Base-by-base conservation (phyloP, 1,284 basidiomycete species). In the Ustilago xerochloae region DNA sequence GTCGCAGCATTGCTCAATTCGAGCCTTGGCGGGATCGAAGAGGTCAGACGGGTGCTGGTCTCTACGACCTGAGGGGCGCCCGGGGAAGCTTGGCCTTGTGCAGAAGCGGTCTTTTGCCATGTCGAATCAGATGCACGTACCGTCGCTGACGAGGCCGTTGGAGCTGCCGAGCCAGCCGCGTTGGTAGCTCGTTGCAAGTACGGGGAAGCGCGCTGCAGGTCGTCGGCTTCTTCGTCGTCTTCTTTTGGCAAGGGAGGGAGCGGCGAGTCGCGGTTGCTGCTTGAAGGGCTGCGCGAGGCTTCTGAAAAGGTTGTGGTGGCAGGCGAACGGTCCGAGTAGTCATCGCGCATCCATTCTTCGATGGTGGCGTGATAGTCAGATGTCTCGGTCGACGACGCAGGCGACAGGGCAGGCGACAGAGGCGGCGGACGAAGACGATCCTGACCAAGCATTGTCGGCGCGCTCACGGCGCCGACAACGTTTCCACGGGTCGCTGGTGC, bases 311-410 rank as follows among this genome's bases (percentile, higher is more conserved):
- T 43, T 7, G 61, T 51, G 0, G 48, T 68, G 6, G 61, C 53
- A 1, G 64, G 61, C 16, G 70, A 68, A 8, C 58, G 60, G 20
- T 49, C 49, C 3, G 45, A 51, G 18, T 35, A 51, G 29, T 74
- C 65, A 22, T 62, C 65, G 20, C 43, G 55, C 30, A 68, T 63
- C 70, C 64, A 68, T 32, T 63, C 57, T 15, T 63, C 64, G 33
- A 67, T 67, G 24, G 70, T 51, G 30, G 36, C 41, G 16, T 73
- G 51, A 20, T 57, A 64, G 20, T 68, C 64, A 24, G 49, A 48
- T 13, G 56, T 36, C n/a, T 61, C 60, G 7, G 32, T 52, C 2
- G 57, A 49, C 4, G 71, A 56, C 10, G 65, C 43, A 2, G 64
- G 57, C 2, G 69, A 63, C 29, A 56, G 29, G 9, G 58, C 41